Percentiles rank a stretch among this genome's conserved stretches.
Evolutionary conservation across 2,329 filamentous ascomycete genomes (phyloP).

Genomic region (Xylogone sp.): DNA sequence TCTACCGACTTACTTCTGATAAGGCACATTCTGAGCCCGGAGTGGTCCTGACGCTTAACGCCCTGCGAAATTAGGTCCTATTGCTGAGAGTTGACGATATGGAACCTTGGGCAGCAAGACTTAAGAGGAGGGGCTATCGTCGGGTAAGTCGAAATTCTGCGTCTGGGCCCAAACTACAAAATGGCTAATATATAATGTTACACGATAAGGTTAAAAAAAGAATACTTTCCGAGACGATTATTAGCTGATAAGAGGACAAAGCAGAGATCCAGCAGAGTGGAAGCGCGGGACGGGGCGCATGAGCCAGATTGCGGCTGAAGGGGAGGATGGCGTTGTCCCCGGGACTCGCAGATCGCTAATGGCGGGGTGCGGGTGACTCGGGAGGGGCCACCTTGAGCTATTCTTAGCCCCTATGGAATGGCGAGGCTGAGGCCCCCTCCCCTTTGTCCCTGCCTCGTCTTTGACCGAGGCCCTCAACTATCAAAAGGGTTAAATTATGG

Average conservation of each 20-base stretch:
- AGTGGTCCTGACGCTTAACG: too few relatives aligned
- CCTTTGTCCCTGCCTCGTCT: neutral
- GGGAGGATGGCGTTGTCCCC: neutral
- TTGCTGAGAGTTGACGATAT: neutral
- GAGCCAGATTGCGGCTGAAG: neutral
- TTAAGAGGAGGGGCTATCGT: neutral
- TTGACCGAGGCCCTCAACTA: too few relatives aligned
- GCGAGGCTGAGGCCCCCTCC: neutral
- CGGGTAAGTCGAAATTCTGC: neutral
- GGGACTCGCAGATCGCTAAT: neutral
- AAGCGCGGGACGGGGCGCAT: neutral
- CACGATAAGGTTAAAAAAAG: neutral
- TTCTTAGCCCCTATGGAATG: neutral
- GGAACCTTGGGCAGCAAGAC: neutral
- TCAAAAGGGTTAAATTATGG: too few relatives aligned
- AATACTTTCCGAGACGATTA: neutral
- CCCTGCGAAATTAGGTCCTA: too few relatives aligned
- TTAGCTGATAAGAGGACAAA: neutral
- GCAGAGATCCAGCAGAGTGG: neutral
- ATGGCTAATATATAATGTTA: neutral
- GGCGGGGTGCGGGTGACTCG: neutral
- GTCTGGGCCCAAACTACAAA: neutral
- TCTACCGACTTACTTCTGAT: neutral
- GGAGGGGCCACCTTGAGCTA: neutral
- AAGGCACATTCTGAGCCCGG: neutral